Conservation (phyloP, 345 rosid species). For the Cardamine chenopodiifolia region DNA sequence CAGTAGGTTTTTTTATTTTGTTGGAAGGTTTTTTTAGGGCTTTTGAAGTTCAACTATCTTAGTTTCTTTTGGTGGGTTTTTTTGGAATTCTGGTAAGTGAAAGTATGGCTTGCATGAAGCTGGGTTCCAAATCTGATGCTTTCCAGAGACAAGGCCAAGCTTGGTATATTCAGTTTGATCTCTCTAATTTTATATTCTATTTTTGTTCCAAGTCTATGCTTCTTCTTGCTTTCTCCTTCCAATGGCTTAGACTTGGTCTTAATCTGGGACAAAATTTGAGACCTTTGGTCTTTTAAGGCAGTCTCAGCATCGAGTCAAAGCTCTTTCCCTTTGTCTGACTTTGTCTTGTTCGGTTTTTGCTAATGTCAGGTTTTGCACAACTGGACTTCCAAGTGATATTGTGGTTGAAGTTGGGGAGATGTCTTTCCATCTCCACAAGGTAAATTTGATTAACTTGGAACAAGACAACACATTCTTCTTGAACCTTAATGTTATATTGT, state of each 20-base stretch:
- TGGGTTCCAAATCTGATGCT: slow-evolving; percentile 94
- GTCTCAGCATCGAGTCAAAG: slow-evolving; percentile 9
- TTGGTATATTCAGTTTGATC: slow-evolving; percentile 61
- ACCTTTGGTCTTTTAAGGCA: neutral
- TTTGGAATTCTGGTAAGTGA: slow-evolving; percentile 16
- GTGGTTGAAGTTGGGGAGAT: slow-evolving; percentile 88
- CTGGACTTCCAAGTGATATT: slow-evolving; percentile 94
- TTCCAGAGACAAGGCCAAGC: slow-evolving; percentile 96
- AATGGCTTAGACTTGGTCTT: slow-evolving; percentile 27
- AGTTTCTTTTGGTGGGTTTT: slow-evolving; percentile 20
- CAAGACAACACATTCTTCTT: slow-evolving; percentile 20
- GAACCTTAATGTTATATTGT: neutral
- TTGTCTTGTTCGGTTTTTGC: slow-evolving; percentile 2
- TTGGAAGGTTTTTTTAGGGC: slow-evolving; percentile 3
- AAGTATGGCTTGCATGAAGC: slow-evolving; percentile 85
- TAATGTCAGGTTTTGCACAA: slow-evolving; percentile 83
- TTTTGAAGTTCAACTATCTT: slow-evolving; percentile 26
- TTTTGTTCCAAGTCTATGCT: neutral
- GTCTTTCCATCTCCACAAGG: slow-evolving; percentile 99
- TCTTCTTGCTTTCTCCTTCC: neutral
- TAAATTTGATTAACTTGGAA: slow-evolving; percentile 37
- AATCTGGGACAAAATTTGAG: neutral
- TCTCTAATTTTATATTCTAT: slow-evolving; percentile 15
- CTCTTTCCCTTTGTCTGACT: slow-evolving; percentile 18
- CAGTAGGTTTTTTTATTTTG: slow-evolving; percentile 33